Conservation (phyloP, 768 basidiomycete species). For the Trametes sanguinea region DNA sequence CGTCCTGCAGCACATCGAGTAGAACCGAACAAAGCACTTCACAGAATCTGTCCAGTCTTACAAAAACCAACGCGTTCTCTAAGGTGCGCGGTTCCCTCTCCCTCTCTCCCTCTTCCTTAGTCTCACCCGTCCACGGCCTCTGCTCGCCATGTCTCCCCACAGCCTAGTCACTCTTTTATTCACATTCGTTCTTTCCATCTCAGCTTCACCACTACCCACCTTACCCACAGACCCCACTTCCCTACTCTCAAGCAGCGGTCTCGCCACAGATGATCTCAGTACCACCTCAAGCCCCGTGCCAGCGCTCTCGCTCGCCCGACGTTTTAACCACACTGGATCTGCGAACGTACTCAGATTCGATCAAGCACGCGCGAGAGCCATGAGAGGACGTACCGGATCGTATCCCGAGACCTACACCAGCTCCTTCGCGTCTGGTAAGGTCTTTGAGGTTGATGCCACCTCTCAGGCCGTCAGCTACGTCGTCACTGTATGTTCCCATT, state of each 20-base stretch:
- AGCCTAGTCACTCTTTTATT: constrained; percentile 22
- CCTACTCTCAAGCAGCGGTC: background rate
- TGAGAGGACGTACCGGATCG: constrained; percentile 25
- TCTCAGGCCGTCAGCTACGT: constrained; percentile 32
- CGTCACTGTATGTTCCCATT: constrained; percentile 17
- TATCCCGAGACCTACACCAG: constrained; percentile 18
- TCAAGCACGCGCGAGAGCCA: constrained; percentile 24
- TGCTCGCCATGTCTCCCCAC: background rate
- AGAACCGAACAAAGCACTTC: background rate
- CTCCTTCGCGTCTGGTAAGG: background rate
- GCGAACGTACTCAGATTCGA: constrained; percentile 24
- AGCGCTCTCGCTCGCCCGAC: constrained; percentile 21
- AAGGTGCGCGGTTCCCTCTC: background rate
- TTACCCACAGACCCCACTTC: background rate
- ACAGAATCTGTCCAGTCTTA: background rate
- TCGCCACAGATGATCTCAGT: background rate
- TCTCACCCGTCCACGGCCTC: no score
- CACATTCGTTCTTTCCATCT: constrained; percentile 3
- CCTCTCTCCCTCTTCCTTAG: background rate
- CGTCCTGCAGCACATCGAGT: background rate
- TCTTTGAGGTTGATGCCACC: constrained; percentile 10
- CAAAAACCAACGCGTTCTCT: no score
- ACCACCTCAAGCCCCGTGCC: background rate
- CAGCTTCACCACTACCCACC: background rate
- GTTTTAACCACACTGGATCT: constrained; percentile 23